phyloP scores from a whole-genome alignment of 2,329 filamentous ascomycete genomes.

The Stagonosporopsis rhizophila region DNA sequence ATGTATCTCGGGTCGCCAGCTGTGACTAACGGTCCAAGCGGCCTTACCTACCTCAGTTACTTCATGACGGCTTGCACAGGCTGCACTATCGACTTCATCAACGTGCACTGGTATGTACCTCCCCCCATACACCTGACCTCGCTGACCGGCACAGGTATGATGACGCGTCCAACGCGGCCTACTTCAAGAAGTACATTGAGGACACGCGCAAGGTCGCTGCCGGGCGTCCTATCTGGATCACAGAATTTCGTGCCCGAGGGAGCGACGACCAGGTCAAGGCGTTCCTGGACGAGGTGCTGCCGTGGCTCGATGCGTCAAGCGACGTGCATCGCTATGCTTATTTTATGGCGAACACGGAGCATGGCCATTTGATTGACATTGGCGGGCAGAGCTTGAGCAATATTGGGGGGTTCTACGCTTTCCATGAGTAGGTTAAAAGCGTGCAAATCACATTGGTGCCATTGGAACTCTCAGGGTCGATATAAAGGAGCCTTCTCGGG shows the following conservation, averaged over 20 bases:
- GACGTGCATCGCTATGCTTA: conserved; percentile 45
- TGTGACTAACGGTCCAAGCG: conserved; percentile 39
- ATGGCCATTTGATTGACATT: conserved; percentile 26
- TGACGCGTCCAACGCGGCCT: conserved; percentile 23
- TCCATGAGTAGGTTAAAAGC: background rate
- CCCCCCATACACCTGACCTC: no score
- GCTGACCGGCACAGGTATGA: conserved; percentile 31
- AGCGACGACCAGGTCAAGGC: conserved; percentile 24
- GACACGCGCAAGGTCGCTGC: conserved; percentile 55
- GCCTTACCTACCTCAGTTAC: conserved; percentile 32
- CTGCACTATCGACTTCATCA: conserved; percentile 46
- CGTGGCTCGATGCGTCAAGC: conserved; percentile 39
- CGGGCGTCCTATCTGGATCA: conserved; percentile 53
- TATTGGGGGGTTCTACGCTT: conserved; percentile 25
- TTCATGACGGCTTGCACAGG: conserved; percentile 39
- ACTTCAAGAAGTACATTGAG: conserved; percentile 48
- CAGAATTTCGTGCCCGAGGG: conserved; percentile 39
- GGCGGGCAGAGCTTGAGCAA: conserved; percentile 24
- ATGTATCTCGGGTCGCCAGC: conserved; percentile 42
- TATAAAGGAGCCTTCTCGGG: no score
- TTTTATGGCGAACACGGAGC: conserved; percentile 25
- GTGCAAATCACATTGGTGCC: no score
- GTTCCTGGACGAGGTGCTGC: conserved; percentile 39
- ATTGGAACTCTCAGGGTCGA: no score
- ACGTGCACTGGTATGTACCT: conserved; percentile 39